phyloP scores from a whole-genome alignment of 805 yeast genomes.

The Starmerella sp. region DNA sequence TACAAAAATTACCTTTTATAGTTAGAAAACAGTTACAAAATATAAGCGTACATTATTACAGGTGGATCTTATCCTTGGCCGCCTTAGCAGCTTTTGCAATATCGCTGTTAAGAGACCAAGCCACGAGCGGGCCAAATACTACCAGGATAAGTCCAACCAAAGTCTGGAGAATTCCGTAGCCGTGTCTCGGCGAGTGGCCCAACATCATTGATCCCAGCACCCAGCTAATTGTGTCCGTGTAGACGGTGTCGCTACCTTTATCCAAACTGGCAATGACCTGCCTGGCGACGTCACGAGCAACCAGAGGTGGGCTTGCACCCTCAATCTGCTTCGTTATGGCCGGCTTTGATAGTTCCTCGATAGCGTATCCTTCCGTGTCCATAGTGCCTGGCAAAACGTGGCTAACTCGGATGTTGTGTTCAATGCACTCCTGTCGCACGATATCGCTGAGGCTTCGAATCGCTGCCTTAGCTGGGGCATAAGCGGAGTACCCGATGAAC shows the following conservation, averaged over 20 bases:
- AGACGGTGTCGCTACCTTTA: slow-evolving; percentile 58
- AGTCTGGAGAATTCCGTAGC: slow-evolving; percentile 22
- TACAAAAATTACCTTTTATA: neutral
- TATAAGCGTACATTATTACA: neutral
- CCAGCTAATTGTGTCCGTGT: slow-evolving; percentile 83
- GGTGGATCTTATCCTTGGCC: neutral
- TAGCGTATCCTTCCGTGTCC: slow-evolving; percentile 71
- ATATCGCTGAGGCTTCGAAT: slow-evolving; percentile 62
- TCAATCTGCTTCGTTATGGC: slow-evolving; percentile 70
- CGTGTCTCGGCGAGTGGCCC: slow-evolving; percentile 23
- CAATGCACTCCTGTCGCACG: slow-evolving; percentile 68
- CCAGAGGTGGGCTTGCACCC: slow-evolving; percentile 66
- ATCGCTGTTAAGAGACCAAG: slow-evolving; percentile 21
- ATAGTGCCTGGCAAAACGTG: slow-evolving; percentile 85
- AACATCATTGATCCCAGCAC: slow-evolving; percentile 44
- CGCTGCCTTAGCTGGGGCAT: slow-evolving; percentile 84
- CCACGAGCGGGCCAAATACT: slow-evolving; percentile 21
- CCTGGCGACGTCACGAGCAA: slow-evolving; percentile 55
- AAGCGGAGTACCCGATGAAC: slow-evolving; percentile 81
- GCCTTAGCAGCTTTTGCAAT: neutral
- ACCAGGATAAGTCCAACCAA: slow-evolving; percentile 20
- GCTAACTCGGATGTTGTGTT: slow-evolving; percentile 56
- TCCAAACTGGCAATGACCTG: slow-evolving; percentile 45
- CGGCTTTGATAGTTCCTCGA: slow-evolving; percentile 80
- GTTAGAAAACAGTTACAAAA: neutral